Base-by-base conservation (phyloP, 2,329 filamentous ascomycete species). In the Aspergillus sp. region DNA sequence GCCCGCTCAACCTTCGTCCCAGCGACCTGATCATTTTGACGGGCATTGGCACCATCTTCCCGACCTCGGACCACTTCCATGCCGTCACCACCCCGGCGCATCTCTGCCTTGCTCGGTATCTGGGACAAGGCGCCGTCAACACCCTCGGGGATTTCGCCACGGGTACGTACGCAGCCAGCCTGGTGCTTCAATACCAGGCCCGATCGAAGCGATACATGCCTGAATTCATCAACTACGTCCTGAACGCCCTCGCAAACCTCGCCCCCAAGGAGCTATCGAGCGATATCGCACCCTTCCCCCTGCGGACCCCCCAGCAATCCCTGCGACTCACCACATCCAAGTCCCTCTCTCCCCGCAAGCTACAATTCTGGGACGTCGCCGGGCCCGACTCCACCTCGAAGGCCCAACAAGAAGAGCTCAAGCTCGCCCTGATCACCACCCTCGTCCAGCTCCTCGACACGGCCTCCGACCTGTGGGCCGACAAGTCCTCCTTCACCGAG, bases 41-140 rank as follows among this genome's bases (percentile, higher is more conserved):
- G 0, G 92, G 91, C 0, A 86, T 97, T 60, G 87, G 89, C 46
- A 87, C 87, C 2, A 90, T 96, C 55, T 99, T 96, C 70, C 93
- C 95, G 4, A 96, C 95, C 0, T 97, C 93, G 0, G 95, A 99
- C 76, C 93, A 98, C 77, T 99, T 98, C 76, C 95, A 99, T 70
- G 90, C 95, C 68, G 91, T 98, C 39, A 90, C 92, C 46, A 99
- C 95, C 1, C 95, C 95, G 2, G 90, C 94, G 0, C 90, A 92
- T 76, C 85, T 97, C 5, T 85, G 88, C n/a, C 91, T 98, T 75
- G 85, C 85, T 12, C 87, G 91, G 56, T 97, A 90, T 76, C 83
- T 99, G 26, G 91, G 90, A 1, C 87, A 96, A 67, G 91, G 87
- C 57, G 82, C 88, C 0, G 87, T 92, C 0, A 81, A 85, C 49